Base-by-base conservation (phyloP, 2,329 filamentous ascomycete genomes). In the Trichophyton verrucosum region DNA sequence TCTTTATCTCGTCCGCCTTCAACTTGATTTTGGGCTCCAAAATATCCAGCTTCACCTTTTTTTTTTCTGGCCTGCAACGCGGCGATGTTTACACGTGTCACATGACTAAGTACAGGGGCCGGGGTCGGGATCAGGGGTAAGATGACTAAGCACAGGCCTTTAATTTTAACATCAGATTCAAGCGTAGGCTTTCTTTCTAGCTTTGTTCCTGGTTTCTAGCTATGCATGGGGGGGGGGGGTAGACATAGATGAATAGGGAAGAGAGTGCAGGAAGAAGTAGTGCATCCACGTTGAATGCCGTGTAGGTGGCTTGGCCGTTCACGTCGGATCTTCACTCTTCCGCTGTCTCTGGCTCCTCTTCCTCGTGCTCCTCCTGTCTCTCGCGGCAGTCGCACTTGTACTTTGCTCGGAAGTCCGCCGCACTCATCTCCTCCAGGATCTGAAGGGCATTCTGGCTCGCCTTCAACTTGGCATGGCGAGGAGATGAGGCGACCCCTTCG, bases 381-480 rank as follows among this genome's bases (percentile, higher is more conserved):
- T 55, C 30, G 44, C 64, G 65, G 69, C 90, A 96, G 64, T 82
- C 73, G 67, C 91, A 95, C 1, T 75, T 75, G 68, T 82, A 88
- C 65, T 71, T 75, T 59, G 70, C 70, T 63, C 82, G 78, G 63
- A 88, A 95, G 60, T 86, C 81, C 7, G 77, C 77, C 5, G 77
- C 72, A 22, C 74, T 71, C 63, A 86, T 63, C 0, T 78, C 79
- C 27, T 81, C 75, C 57, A 85, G 65, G 62, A 69, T 64, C 4
- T 66, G 64, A 61, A 78, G 63, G 1, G 75, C 75, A 3, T 67
- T 69, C 62, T 73, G 69, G 60, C 76, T 78, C 7, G 76, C 76
- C 61, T 74, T 75, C 3, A 87, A 72, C 73, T 91, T 91, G 0
- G 89, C 90, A 72, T 91, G 88, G 55, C 87, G 80, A 0, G 82